Percentiles rank a stretch among this genome's conserved stretches.
Conservation (phyloP, 441 rosid species). For the Syzygium syzygioides region DNA sequence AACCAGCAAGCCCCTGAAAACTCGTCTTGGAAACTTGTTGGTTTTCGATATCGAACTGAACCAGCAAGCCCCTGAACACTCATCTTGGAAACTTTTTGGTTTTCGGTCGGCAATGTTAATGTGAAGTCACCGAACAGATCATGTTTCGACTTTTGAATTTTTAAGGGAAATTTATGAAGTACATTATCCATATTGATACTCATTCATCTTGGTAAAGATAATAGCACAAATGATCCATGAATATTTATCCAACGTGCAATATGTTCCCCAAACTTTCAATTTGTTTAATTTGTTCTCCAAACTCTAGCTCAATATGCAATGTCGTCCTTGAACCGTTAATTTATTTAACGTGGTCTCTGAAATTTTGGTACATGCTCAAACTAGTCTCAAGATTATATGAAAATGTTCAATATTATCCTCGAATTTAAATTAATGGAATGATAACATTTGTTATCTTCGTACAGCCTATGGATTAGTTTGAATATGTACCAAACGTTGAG, state of each 20-base stretch:
- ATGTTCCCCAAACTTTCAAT: rapidly evolving
- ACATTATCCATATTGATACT: no score
- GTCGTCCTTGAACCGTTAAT: no score
- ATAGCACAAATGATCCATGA: rapidly evolving
- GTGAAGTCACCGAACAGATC: no score
- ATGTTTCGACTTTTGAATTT: no score
- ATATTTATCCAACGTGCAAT: rapidly evolving
- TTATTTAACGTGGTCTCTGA: rapidly evolving
- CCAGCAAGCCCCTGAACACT: neutral
- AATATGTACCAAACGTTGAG: rapidly evolving
- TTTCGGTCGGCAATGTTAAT: no score
- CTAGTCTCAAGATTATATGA: rapidly evolving
- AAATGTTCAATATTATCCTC: rapidly evolving
- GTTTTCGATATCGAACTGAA: no score
- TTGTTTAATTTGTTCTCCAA: rapidly evolving
- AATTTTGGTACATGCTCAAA: rapidly evolving
- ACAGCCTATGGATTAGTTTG: rapidly evolving
- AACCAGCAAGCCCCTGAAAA: neutral
- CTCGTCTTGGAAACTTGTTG: neutral
- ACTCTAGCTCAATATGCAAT: rapidly evolving
- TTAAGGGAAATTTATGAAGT: neutral
- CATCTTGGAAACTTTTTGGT: neutral
- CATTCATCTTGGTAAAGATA: no score
- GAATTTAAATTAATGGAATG: rapidly evolving
- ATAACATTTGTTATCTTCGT: rapidly evolving